A percentile compares a stretch with the other conserved stretches of the same genome.
Conservation (phyloP, 192 early-diverging fungal species). For the Backusella tarrabulga region DNA sequence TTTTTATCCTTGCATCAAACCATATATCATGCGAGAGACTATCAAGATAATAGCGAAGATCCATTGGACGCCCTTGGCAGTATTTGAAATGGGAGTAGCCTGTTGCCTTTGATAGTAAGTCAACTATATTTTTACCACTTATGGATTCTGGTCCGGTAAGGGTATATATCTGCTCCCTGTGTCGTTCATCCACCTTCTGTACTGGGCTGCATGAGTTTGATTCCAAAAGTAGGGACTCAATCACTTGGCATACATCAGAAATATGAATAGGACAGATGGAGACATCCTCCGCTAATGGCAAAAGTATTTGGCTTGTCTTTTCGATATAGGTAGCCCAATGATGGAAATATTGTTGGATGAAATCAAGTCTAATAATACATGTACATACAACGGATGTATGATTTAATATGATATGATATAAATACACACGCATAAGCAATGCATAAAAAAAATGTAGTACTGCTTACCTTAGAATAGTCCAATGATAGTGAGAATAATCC, state of each 20-base stretch:
- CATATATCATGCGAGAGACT: conserved; percentile 22
- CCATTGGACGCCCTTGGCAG: conserved; percentile 24
- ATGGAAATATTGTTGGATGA: conserved; percentile 33
- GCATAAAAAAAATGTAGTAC: background rate
- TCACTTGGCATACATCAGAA: conserved; percentile 21
- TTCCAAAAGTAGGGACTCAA: background rate
- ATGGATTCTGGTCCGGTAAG: conserved; percentile 27
- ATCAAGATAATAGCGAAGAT: conserved; percentile 28
- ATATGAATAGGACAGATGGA: conserved; percentile 29
- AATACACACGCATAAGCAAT: background rate
- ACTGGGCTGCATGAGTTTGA: no score
- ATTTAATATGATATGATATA: background rate
- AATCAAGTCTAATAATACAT: conserved; percentile 22
- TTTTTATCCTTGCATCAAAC: conserved; percentile 33
- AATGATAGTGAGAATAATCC: conserved; percentile 6
- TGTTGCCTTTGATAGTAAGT: conserved; percentile 15
- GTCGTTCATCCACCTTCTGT: conserved; percentile 5
- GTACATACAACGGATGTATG: background rate
- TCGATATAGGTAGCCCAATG: conserved; percentile 25
- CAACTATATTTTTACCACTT: conserved; percentile 20
- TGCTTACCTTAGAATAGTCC: conserved; percentile 30
- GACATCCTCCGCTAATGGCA: conserved; percentile 13
- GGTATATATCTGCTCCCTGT: conserved; percentile 32
- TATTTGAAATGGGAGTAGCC: conserved; percentile 14
- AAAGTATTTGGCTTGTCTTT: conserved; percentile 13